phyloP scores from a whole-genome alignment of 176 grass and related monocot species.

The Triticum dicoccoides region DNA sequence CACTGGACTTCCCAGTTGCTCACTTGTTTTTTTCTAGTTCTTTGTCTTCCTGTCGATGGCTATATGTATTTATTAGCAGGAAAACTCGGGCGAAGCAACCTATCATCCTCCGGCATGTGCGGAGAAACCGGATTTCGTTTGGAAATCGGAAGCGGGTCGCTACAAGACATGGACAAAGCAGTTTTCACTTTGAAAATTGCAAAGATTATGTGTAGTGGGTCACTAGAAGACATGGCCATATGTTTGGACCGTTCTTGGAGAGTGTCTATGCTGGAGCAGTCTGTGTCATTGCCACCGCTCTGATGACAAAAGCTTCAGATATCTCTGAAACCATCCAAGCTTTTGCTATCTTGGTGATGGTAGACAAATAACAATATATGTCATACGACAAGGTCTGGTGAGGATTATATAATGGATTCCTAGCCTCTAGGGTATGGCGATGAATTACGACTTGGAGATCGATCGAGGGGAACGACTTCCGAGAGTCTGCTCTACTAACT shows the following conservation, averaged over 20 bases:
- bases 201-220: neutral
- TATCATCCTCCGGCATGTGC: conserved; percentile 6
- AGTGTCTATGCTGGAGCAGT: neutral
- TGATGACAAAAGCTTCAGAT: neutral
- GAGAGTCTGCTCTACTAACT: too few species aligned
- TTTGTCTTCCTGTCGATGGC: neutral
- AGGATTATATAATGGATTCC: neutral
- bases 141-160: too few species aligned
- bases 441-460: neutral
- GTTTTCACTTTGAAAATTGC: too few species aligned
- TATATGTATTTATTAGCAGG: neutral
- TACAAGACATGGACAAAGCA: neutral
- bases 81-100: conserved; percentile 13
- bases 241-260: neutral
- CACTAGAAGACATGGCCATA: neutral
- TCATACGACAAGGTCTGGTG: neutral
- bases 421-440: neutral
- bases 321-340: neutral
- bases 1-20: neutral
- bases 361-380: neutral
- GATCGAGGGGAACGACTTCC: too few species aligned
- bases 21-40: neutral
- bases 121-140: neutral
- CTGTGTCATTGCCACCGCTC: neutral
- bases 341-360: neutral